Evolutionary conservation across 1,284 basidiomycete species (phyloP), one percentile per base, ranked within the genome.

Genomic region (Schizophyllum amplum): DNA sequence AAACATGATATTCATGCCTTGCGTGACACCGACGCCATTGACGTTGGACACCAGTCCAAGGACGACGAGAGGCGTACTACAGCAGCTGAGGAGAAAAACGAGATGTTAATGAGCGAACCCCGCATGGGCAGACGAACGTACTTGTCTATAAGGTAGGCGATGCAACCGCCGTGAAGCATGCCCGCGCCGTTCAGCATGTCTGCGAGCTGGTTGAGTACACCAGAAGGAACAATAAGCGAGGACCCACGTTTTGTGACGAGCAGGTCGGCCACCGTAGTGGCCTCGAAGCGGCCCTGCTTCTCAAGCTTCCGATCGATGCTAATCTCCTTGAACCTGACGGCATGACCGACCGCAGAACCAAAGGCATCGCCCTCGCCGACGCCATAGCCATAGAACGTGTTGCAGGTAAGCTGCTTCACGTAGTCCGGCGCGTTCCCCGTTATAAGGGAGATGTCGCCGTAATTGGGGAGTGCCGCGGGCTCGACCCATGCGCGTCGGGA

Each of bases 1-100:
- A 68, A 84, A 88, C 47, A 80, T 66, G 26, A 88, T 72, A 60
- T 82, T 83, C 78, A 87, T 77, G 7, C 78, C 76, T 66, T 87
- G 84, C 2, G 83, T 88, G 21, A 87, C 85, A 13, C 86, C 85
- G 13, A 87, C 86, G 2, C 84, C 86, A 57, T 87, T 87, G n/a
- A 75, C 68, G 57, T 76, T 76, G 61, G 78, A 73, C 47, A 81
- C 67, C 47, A 86, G 64, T 1, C 84, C 85, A 13, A 87, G 72
- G 2, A 80, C 81, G 51, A 87, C 78, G 7, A 87, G 75, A 0
- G 86, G 84, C 13, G 82, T 82, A 55, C 81, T 80, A 47, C 79
- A 83, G 67, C 84, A 86, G 62, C 82, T 84, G 59, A 42, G 49
- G n/a, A n/a, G n/a, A n/a, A 55, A 52, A 50, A n/a, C 48, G 48